phyloP scores from a whole-genome alignment of 1,139 yeast genomes.

The Debaryomyces udenii region DNA sequence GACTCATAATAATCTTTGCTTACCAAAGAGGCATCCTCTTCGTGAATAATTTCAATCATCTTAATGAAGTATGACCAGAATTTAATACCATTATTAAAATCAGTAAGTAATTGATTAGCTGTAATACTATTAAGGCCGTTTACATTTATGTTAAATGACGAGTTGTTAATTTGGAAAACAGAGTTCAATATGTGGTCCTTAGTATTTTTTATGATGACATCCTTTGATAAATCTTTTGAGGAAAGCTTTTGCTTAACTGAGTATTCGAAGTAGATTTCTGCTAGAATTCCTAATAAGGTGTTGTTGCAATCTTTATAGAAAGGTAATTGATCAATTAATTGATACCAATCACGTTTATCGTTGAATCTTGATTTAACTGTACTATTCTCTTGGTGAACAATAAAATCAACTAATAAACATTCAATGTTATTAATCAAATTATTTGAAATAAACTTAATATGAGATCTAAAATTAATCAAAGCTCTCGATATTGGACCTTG shows the following conservation, averaged over 20 bases:
- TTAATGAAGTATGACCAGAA: constrained; percentile 47
- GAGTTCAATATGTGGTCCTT: constrained; percentile 40
- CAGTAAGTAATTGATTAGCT: constrained; percentile 39
- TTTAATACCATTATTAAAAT: constrained; percentile 41
- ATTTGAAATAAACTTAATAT: constrained; percentile 55
- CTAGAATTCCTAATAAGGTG: constrained; percentile 47
- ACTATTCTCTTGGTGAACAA: constrained; percentile 57
- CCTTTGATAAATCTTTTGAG: constrained; percentile 26
- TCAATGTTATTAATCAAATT: constrained; percentile 60
- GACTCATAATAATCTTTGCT: constrained; percentile 33
- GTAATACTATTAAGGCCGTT: constrained; percentile 46
- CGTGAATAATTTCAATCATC: constrained; percentile 39
- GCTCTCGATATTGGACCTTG: constrained; percentile 73
- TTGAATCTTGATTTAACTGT: constrained; percentile 39
- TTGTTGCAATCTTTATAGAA: constrained; percentile 53
- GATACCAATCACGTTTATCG: constrained; percentile 57
- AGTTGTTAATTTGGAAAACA: constrained; percentile 43
- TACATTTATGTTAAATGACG: constrained; percentile 47
- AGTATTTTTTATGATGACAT: constrained; percentile 32
- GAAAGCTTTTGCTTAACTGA: constrained; percentile 34
- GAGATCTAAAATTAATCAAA: constrained; percentile 67
- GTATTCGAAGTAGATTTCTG: constrained; percentile 46
- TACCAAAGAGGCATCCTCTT: constrained; percentile 38
- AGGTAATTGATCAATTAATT: constrained; percentile 61
- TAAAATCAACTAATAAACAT: constrained; percentile 51